A percentile compares a stretch with the other conserved stretches of the same genome.
These are phyloP conservation scores for Clavispora santaluciae DNA, from an alignment of 805 yeast species.

Conservation along the genomic window DNA sequence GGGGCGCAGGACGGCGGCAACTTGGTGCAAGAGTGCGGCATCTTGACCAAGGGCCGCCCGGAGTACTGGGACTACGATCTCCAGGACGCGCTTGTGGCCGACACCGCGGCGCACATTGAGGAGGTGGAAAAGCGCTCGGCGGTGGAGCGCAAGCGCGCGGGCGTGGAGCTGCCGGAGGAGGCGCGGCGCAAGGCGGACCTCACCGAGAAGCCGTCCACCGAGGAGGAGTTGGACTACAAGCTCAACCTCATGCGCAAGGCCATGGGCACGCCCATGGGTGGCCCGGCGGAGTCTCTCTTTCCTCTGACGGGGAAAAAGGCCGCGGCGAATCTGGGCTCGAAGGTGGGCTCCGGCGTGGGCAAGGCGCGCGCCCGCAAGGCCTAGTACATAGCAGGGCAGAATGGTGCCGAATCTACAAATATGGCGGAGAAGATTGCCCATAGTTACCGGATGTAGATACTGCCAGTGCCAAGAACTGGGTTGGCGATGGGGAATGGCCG, in stretches of 20 bases:
- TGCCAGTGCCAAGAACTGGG: no score
- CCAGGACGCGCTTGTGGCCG: constrained; percentile 56
- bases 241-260: constrained; percentile 23
- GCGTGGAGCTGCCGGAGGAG: constrained; percentile 6
- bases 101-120: constrained; percentile 54
- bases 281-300: constrained; percentile 18
- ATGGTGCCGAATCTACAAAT: no score
- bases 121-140: constrained; percentile 70
- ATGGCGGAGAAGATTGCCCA: no score
- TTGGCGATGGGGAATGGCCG: no score
- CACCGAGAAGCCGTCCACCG: constrained; percentile 28
- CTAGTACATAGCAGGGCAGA: not conserved
- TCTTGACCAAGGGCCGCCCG: constrained; percentile 48
- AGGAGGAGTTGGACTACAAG: constrained; percentile 34
- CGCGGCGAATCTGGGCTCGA: not conserved
- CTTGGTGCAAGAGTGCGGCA: constrained; percentile 67
- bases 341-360: not conserved
- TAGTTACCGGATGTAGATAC: no score
- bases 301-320: not conserved
- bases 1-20: constrained; percentile 59
- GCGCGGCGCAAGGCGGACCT: constrained; percentile 22
- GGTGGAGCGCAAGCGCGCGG: constrained; percentile 40
- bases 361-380: not conserved
- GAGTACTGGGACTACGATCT: constrained; percentile 62
- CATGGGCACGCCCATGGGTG: constrained; percentile 18